Evolutionary conservation across 2,329 filamentous ascomycete species (phyloP), one percentile per base, ranked within the genome.

Genomic region (Diaporthe vaccinii): DNA sequence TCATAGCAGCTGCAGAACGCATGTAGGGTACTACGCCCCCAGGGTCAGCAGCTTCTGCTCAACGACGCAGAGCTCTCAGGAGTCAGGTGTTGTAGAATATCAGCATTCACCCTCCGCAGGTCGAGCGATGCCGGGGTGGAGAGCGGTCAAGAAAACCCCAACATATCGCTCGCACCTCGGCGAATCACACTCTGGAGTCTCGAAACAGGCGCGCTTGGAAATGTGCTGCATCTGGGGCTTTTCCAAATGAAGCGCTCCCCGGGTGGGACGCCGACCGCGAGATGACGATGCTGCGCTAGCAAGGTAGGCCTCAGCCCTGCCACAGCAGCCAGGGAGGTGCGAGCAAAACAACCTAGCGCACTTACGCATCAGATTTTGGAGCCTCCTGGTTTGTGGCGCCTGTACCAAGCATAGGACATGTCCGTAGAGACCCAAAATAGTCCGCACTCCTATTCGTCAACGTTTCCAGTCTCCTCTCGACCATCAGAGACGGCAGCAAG

Each of bases 381-480:
- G 59, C 46, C 58, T 67, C 68, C 62, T 62, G 53, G 34, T 22
- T 49, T 55, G 34, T 72, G 68, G 46, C 59, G 58, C 39, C 51
- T 57, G 22, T 59, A 59, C 49, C 72, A 72, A 69, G 68, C 67
- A 67, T 44, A 57, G 73, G 51, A 49, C 39, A 55, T 72, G 34
- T 61, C 55, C 58, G 58, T 68, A 67, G 68, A 28, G 49, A 61
- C 72, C 55, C 71, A 74, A 72, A 75, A 74, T 76, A 74, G 75
- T 74, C 53, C 22, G 25, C 36, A 20, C 25, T 53, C 41, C 57
- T 68, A 76, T 74, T 74, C 72, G 72, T 44, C 53, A 22, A 59
- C 28, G 12, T 36, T 36, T 46, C 44, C 51, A 51, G 28, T 46
- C 36, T 59, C 28, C 28, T 55, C 31, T 41, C 22, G 72, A 25